Evolutionary conservation across 2,329 filamentous ascomycete species (phyloP), one percentile per base, ranked within the genome.

Genomic region (Rhynchosporium secalis): DNA sequence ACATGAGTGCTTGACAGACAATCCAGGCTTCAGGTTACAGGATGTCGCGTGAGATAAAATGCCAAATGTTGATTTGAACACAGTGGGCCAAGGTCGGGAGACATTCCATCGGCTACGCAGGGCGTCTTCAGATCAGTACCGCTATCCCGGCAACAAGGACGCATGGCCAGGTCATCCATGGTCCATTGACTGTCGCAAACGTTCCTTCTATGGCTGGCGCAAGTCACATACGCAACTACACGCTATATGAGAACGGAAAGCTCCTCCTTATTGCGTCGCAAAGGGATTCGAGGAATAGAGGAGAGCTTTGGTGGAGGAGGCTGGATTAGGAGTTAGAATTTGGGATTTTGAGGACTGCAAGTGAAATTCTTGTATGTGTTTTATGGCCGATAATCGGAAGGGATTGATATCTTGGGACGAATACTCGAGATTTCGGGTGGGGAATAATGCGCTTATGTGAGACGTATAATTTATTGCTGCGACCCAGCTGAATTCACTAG

Each of bases 111-210:
- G 51, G 51, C 7, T 54, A 54, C 12, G 51, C 51, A 40, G 51
- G 51, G 29, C 51, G 33, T 20, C 51, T 54, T 41, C 51, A 54
- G n/a, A 54, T 54, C 36, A 54, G 51, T 10, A 54, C 36, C 20
- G 51, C 51, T 15, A 54, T 54, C 51, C 51, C 51, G 28, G 51
- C 51, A 10, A 54, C 51, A 40, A n/a, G 7, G 2, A 54, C 33
- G 10, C 51, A 54, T 26, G 51, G 51, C n/a, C 51, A 54, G 40
- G 51, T 54, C 20, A 54, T 54, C 20, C 51, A 54, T 15, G 51
- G 51, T 5, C 51, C 51, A 2, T 15, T 54, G 6, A 54, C 33
- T 26, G 51, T 54, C 3, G 51, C 51, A 4, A 54, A 54, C 10
- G 51, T 54, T 5, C 51, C 51, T 54, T 54, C 51, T 3, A 54